These are phyloP conservation scores for Hibiscus mutabilis DNA, from an alignment of 345 rosid genomes.

Conservation along the genomic window DNA sequence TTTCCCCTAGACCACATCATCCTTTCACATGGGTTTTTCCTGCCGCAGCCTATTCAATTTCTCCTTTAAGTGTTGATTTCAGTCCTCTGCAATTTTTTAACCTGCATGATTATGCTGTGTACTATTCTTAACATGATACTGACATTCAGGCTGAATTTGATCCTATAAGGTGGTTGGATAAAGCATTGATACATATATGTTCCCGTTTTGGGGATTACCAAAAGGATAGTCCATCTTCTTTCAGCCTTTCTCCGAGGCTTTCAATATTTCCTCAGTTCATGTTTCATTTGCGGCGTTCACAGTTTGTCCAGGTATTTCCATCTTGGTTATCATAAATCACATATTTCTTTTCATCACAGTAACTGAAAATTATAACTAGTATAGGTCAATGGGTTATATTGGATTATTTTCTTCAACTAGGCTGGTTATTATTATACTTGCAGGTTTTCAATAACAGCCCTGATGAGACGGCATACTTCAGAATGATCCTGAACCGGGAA, in stretches of 20 bases:
- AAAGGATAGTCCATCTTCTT: conserved; percentile 71
- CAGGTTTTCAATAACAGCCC: conserved; percentile 97
- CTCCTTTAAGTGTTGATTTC: neutral
- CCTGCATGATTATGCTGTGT: neutral
- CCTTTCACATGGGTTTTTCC: neutral
- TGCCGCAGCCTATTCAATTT: neutral
- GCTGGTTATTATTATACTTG: conserved; percentile 12
- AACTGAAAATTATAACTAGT: neutral
- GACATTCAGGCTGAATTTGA: conserved; percentile 69
- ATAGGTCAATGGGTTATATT: neutral
- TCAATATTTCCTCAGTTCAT: conserved; percentile 83
- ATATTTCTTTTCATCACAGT: neutral
- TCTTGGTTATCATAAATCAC: neutral
- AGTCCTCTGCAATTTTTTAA: neutral
- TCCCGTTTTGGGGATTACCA: conserved; percentile 81
- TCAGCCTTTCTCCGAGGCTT: conserved; percentile 69
- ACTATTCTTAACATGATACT: conserved; percentile 10
- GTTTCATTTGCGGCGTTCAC: conserved; percentile 91
- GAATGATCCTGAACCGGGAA: conserved; percentile 81
- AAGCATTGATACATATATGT: conserved; percentile 73
- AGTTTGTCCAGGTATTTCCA: conserved; percentile 77
- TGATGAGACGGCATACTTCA: conserved; percentile 89
- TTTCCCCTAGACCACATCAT: too few species aligned
- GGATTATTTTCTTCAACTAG: conserved; percentile 11
- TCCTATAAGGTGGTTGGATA: conserved; percentile 93